A percentile compares a stretch with the other conserved stretches of the same genome.
phyloP scores from a whole-genome alignment of 805 yeast genomes.

The Pichia exigua region DNA sequence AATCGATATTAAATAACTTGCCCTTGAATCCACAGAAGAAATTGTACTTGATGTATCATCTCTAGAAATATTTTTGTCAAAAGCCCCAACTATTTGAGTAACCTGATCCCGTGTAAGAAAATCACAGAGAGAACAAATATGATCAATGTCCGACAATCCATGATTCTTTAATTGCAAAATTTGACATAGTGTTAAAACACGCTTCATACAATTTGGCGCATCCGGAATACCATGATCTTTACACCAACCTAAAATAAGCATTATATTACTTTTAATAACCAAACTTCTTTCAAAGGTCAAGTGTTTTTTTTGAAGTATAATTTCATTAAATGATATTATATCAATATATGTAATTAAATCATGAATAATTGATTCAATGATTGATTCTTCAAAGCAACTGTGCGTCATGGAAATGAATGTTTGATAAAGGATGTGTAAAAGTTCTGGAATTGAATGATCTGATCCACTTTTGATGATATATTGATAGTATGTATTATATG shows the following conservation, averaged over 20 bases:
- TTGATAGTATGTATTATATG: slow-evolving; percentile 2
- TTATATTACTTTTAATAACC: slow-evolving; percentile 6
- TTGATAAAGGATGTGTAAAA: slow-evolving; percentile 7
- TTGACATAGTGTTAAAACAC: slow-evolving; percentile 9
- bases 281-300: slow-evolving; percentile 5
- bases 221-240: slow-evolving; percentile 8
- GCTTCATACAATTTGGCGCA: slow-evolving; percentile 10
- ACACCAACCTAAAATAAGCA: slow-evolving; percentile 12
- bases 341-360: slow-evolving; percentile 10
- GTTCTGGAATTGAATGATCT: slow-evolving; percentile 8
- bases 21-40: background rate
- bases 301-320: slow-evolving; percentile 4
- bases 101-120: slow-evolving; percentile 7
- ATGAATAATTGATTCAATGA: slow-evolving; percentile 3
- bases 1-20: background rate
- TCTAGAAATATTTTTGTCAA: background rate
- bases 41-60: background rate
- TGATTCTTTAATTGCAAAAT: slow-evolving; percentile 8
- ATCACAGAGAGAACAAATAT: slow-evolving; percentile 2
- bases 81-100: slow-evolving; percentile 7
- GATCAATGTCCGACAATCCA: slow-evolving; percentile 8
- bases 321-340: slow-evolving; percentile 8
- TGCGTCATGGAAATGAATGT: slow-evolving; percentile 8
- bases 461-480: slow-evolving; percentile 3
- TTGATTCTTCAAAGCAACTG: slow-evolving; percentile 6